Evolutionary conservation across 805 yeast species (phyloP).

Genomic region (Priceomyces carsonii): DNA sequence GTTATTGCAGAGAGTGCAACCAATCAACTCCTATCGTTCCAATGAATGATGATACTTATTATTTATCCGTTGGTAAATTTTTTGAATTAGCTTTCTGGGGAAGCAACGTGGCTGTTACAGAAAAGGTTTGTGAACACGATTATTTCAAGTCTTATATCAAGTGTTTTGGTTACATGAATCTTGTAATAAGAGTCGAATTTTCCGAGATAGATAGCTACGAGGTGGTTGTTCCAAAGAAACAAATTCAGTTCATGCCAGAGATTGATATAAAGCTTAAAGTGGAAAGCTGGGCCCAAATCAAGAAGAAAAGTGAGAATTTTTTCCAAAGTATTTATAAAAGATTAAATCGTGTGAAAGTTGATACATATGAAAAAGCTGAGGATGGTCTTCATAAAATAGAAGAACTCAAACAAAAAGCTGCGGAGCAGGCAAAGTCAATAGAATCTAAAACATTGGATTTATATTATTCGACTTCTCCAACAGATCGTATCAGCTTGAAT

Average conservation of each 20-base stretch:
- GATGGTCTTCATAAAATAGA: constrained; percentile 63
- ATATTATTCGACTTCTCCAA: constrained; percentile 56
- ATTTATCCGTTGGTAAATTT: constrained; percentile 90
- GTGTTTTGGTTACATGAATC: constrained; percentile 78
- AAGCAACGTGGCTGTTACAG: constrained; percentile 22
- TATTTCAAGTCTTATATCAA: constrained; percentile 79
- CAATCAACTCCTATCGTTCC: constrained; percentile 73
- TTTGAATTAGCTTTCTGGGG: constrained; percentile 83
- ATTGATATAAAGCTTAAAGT: constrained; percentile 68
- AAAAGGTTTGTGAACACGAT: constrained; percentile 68
- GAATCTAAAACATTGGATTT: constrained; percentile 48
- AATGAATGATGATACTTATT: constrained; percentile 86
- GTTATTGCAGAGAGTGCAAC: constrained; percentile 80
- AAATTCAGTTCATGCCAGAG: constrained; percentile 69
- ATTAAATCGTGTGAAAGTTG: constrained; percentile 72
- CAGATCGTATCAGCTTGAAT: constrained; percentile 72
- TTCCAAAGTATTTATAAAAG: constrained; percentile 74
- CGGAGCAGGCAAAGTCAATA: constrained; percentile 51
- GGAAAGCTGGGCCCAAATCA: constrained; percentile 56
- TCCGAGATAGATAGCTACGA: constrained; percentile 75
- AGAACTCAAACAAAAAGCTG: constrained; percentile 55
- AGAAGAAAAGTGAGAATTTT: constrained; percentile 54
- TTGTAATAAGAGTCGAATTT: constrained; percentile 78
- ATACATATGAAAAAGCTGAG: constrained; percentile 67
- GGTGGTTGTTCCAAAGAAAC: constrained; percentile 73